A percentile compares a stretch with the other conserved stretches of the same genome.
Evolutionary conservation across 805 yeast genomes (phyloP).

Genomic region (Candida andamanensis): DNA sequence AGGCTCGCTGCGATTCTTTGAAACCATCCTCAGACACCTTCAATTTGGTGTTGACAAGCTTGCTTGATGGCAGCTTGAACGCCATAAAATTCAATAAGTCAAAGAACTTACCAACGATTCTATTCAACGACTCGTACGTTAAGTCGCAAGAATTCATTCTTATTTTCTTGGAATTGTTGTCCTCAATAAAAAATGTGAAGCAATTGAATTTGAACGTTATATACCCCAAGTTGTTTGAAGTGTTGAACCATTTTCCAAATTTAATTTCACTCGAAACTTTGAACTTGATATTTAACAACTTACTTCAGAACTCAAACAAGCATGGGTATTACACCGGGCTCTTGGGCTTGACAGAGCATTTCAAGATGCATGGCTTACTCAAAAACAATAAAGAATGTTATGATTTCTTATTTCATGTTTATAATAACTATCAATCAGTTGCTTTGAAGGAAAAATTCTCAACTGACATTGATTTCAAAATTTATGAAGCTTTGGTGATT

Average conservation of each 20-base stretch:
- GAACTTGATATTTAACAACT: constrained; percentile 8
- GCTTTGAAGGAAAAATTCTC: constrained; percentile 1
- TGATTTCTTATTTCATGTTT: constrained; percentile 22
- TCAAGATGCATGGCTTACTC: constrained; percentile 15
- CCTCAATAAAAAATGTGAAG: constrained; percentile 39
- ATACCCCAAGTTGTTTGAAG: constrained; percentile 31
- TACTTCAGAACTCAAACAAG: constrained; percentile 18
- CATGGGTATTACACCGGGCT: constrained; percentile 31
- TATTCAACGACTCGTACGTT: constrained; percentile 38
- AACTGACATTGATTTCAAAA: constrained; percentile 35
- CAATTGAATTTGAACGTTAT: constrained; percentile 27
- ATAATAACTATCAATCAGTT: constrained; percentile 26
- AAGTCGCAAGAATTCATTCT: constrained; percentile 42
- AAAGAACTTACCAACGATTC: constrained; percentile 7
- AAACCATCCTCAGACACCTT: constrained; percentile 58
- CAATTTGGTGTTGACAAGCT: constrained; percentile 41
- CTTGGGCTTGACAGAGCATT: constrained; percentile 25
- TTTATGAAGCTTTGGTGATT: constrained; percentile 49
- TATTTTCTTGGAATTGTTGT: constrained; percentile 40
- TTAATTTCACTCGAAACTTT: constrained; percentile 18
- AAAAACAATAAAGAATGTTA: constrained; percentile 16
- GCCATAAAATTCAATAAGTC: constrained; percentile 5
- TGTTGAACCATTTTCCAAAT: constrained; percentile 24
- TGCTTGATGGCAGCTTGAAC: constrained; percentile 49
- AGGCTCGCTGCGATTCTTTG: constrained; percentile 10